Conservation (phyloP, 116 monocot genomes). For the Posidonia oceanica region DNA sequence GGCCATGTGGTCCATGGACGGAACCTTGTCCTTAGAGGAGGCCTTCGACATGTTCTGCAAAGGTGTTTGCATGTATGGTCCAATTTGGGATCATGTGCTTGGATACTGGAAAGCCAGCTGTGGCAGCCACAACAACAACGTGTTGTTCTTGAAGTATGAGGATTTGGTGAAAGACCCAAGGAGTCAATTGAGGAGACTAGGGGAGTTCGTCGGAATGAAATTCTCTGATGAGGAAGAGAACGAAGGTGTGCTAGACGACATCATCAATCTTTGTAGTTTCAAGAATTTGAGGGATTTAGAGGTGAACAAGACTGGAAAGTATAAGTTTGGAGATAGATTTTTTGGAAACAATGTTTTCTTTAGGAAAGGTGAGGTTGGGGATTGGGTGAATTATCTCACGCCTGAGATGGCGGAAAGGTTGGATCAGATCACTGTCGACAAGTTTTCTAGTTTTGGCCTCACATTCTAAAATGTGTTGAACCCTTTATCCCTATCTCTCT, state of each 20-base stretch:
- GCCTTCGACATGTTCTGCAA: neutral
- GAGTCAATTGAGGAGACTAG: neutral
- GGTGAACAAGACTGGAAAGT: neutral
- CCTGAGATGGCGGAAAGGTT: neutral
- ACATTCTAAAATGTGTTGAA: too few relatives aligned
- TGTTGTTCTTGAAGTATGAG: constrained; percentile 16
- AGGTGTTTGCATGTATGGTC: neutral
- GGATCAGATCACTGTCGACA: neutral
- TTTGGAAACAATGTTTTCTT: neutral
- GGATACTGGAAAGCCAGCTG: neutral
- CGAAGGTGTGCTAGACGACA: constrained; percentile 3
- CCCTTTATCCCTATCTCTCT: too few relatives aligned
- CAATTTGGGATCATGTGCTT: constrained; percentile 3
- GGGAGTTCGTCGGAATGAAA: neutral
- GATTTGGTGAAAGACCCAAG: constrained; percentile 1
- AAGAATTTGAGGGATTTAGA: neutral
- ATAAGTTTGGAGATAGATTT: accelerated
- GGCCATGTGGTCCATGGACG: neutral
- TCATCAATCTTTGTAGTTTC: constrained; percentile 9
- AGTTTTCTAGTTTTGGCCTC: neutral
- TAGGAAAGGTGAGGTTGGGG: neutral
- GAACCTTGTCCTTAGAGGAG: constrained; percentile 1
- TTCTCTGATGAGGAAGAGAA: constrained; percentile 5
- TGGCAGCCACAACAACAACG: neutral
- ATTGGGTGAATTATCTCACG: neutral